Conservation (phyloP, 1,139 yeast genomes). For the Blastobotrys persicus region DNA sequence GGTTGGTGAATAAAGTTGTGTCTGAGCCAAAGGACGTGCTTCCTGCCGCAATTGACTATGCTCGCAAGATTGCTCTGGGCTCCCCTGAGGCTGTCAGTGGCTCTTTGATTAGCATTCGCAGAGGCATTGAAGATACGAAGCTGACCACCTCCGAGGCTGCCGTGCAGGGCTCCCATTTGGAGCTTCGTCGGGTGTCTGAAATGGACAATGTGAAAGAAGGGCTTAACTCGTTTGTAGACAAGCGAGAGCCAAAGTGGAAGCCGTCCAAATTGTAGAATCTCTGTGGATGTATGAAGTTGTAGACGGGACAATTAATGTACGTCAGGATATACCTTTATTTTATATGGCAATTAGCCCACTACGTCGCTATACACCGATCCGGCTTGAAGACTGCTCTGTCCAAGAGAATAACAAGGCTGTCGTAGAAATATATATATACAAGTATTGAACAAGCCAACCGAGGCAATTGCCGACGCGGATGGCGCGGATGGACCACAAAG, state of each 20-base stretch:
- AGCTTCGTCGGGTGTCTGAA: constrained; percentile 21
- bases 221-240: constrained; percentile 30
- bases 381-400: too few relatives aligned
- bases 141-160: constrained; percentile 26
- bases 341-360: too few relatives aligned
- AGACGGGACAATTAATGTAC: not conserved
- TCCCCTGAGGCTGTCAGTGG: constrained; percentile 35
- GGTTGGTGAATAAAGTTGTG: constrained; percentile 32
- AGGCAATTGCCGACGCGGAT: not conserved
- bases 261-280: constrained; percentile 11
- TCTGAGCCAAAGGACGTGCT: constrained; percentile 27
- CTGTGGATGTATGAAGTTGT: constrained; percentile 14
- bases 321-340: too few relatives aligned
- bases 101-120: constrained; percentile 29
- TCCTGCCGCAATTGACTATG: constrained; percentile 31
- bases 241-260: constrained; percentile 32
- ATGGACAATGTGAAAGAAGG: constrained; percentile 29
- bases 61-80: constrained; percentile 27
- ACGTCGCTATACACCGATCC: too few relatives aligned
- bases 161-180: constrained; percentile 20
- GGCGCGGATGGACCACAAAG: too few relatives aligned
- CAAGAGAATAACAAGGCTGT: too few relatives aligned
- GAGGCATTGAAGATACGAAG: constrained; percentile 30
- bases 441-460: too few relatives aligned
- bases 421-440: too few relatives aligned